Percentiles rank a stretch among this genome's conserved stretches.
Conservation (phyloP, 768 basidiomycete species). For the Tylopilus plumbeoviolaceoides region DNA sequence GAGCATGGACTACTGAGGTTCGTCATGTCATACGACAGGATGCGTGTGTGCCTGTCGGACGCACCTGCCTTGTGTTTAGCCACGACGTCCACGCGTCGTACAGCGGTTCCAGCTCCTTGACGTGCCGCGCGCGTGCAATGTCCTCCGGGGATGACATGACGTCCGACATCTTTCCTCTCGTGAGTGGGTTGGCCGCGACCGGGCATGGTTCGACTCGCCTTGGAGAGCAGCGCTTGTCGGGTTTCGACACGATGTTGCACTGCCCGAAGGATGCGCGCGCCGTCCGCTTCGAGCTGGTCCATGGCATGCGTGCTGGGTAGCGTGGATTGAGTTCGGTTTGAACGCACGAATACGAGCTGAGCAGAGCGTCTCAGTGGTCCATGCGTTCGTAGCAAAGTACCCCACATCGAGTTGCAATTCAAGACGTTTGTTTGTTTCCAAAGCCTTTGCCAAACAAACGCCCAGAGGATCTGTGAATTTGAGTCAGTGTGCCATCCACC, state of each 20-base stretch:
- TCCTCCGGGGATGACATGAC: constrained; percentile 52
- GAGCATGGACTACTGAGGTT: constrained; percentile 55
- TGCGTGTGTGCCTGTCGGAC: constrained; percentile 13
- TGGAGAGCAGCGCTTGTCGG: constrained; percentile 40
- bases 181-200: neutral
- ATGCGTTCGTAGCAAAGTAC: constrained; percentile 8
- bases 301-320: constrained; percentile 13
- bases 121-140: constrained; percentile 52
- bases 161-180: constrained; percentile 46
- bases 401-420: constrained; percentile 13
- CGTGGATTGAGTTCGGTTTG: constrained; percentile 11
- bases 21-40: constrained; percentile 8
- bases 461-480: too few relatives aligned
- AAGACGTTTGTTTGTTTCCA: too few relatives aligned
- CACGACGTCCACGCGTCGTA: constrained; percentile 67
- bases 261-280: constrained; percentile 50
- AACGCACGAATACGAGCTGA: constrained; percentile 6
- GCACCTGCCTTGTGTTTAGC: constrained; percentile 52
- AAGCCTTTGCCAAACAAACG: too few relatives aligned
- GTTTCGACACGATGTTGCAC: constrained; percentile 53
- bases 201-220: constrained; percentile 31
- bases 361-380: constrained; percentile 13
- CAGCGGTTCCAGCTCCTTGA: constrained; percentile 69
- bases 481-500: too few relatives aligned
- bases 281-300: constrained; percentile 36